Percentiles rank a stretch among this genome's conserved stretches.
Conservation (phyloP, 78 protist genomes). For the Dictyostelium citrinum region DNA sequence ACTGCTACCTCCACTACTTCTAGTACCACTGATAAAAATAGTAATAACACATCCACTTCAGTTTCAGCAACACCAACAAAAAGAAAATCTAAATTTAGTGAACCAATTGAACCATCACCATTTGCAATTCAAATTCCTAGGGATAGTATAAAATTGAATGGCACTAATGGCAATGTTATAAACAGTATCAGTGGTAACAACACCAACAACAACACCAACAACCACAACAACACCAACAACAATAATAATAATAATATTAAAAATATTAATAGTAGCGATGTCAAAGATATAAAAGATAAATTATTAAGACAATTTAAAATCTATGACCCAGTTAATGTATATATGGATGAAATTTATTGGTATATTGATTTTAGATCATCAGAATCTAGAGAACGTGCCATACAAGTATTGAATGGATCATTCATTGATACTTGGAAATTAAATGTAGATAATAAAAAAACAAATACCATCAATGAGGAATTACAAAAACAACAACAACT, state of each 20-base stretch:
- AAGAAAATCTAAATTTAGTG: not conserved
- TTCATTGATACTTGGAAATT: conserved; percentile 22
- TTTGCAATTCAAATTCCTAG: conserved; percentile 11
- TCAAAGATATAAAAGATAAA: not conserved
- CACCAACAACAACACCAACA: not conserved
- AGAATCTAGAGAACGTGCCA: conserved; percentile 26
- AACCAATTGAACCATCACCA: not conserved
- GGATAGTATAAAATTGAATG: not conserved
- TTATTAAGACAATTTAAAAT: not conserved
- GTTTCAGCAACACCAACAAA: not conserved
- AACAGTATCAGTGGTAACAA: not conserved
- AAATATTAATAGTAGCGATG: not conserved
- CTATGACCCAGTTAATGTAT: conserved; percentile 35
- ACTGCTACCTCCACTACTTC: not conserved
- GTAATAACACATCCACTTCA: not conserved
- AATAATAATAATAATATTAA: too few relatives aligned
- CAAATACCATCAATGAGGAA: not conserved
- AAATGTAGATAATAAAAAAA: not conserved
- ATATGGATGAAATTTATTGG: conserved; percentile 19
- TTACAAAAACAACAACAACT: not conserved
- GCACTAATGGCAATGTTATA: not conserved
- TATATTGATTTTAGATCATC: conserved; percentile 38
- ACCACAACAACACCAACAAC: too few relatives aligned
- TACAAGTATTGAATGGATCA: conserved; percentile 4
- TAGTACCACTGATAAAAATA: not conserved